Base-by-base conservation (phyloP, 164 flowering plant genomes). In the Umbilicus rupestris region DNA sequence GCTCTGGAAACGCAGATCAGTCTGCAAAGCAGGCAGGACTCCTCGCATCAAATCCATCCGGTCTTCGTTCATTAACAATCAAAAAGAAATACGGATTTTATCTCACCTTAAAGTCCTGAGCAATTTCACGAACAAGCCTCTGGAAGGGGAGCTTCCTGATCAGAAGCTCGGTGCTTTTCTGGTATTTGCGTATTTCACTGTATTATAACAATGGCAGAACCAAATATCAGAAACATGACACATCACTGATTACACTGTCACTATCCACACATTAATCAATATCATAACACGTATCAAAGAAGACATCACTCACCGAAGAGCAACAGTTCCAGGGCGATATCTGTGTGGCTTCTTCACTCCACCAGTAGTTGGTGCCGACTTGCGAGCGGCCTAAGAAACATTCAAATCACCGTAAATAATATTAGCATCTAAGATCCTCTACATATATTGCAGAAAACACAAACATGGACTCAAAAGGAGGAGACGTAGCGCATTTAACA, bases 311-410 rank as follows among this genome's bases (percentile, higher is more conserved):
- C 7, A 72, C 74, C 74, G 70, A 67, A 72, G 74, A 42, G 74
- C 74, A 28, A 72, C 74, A 50, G 74, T 72, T 41, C 74, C 74
- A 62, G 74, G 74, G 24, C 74, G 74, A 24, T 72, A 72, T 45
- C 74, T 63, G 67, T 72, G 74, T 28, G 74, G 74, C 64, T 72
- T 72, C 74, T 72, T 72, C 47, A 72, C 74, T 19, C 74, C 74
- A 42, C 74, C 74, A 39, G 74, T 72, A 11, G 74, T 72, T 6
- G 74, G 74, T 49, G 74, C 74, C 37, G 74, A 72, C 67, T 72
- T 72, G 44, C 74, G 70, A 5, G 74, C 74, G 50, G 74, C 74
- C 74, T 72, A 47, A n/a, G 15, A 30, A 60, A 28, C 37, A 59
- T 12, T 22, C 37, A 26, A 22, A 59, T 45, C 35, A 59, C 15